These are phyloP conservation scores for Isoetes taiwanensis DNA, from an alignment of 75 land plant genomes.

Conservation along the genomic window DNA sequence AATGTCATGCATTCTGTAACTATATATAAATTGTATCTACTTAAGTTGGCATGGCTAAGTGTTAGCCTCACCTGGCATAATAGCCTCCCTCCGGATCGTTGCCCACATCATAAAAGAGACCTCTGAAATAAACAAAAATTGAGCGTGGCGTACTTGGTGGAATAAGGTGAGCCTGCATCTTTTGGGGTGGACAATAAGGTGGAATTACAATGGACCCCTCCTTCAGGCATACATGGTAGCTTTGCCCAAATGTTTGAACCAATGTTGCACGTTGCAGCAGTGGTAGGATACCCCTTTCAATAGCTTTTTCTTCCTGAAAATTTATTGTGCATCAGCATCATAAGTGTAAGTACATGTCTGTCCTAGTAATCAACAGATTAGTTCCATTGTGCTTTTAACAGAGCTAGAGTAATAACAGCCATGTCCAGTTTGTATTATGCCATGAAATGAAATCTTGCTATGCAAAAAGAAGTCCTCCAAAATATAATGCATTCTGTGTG, in stretches of 20 bases:
- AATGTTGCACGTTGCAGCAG: slow-evolving; percentile 65
- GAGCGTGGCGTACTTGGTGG: slow-evolving; percentile 71
- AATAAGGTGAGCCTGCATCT: slow-evolving; percentile 64
- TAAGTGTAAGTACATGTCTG: no score
- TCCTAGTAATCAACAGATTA: no score
- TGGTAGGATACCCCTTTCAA: slow-evolving; percentile 64
- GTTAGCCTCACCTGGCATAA: slow-evolving; percentile 55
- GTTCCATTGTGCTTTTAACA: no score
- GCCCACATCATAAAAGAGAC: slow-evolving; percentile 73
- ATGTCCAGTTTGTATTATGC: no score
- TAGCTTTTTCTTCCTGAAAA: slow-evolving; percentile 70
- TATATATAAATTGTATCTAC: background rate
- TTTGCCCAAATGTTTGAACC: slow-evolving; percentile 84
- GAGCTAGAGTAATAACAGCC: no score
- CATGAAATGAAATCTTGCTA: no score
- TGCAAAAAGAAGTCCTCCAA: no score
- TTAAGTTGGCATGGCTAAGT: background rate
- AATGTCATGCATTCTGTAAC: background rate
- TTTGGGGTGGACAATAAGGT: slow-evolving; percentile 81
- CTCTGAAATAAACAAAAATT: slow-evolving; percentile 78
- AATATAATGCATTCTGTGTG: no score
- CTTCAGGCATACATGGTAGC: slow-evolving; percentile 75
- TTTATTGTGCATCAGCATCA: no score
- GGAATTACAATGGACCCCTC: slow-evolving; percentile 73
- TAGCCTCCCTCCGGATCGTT: slow-evolving; percentile 93